phyloP scores from a whole-genome alignment of 2,329 filamentous ascomycete species.

The Fusarium papillatum region DNA sequence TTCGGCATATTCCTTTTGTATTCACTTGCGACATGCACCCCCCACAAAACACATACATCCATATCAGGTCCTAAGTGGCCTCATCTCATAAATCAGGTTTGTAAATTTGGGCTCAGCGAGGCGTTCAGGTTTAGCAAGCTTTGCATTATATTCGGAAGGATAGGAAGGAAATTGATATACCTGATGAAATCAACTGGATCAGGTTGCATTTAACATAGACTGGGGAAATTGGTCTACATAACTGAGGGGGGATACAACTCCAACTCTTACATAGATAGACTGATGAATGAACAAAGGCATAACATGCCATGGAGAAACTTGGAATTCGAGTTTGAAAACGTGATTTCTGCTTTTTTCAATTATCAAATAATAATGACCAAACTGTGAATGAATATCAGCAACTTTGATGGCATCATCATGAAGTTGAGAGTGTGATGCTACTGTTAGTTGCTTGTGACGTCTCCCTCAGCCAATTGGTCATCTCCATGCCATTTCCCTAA shows the following conservation, averaged over 20 bases:
- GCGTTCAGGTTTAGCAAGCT: conserved; percentile 37
- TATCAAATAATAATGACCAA: background rate
- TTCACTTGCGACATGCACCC: conserved; percentile 21
- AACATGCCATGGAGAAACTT: conserved; percentile 8
- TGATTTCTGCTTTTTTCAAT: background rate
- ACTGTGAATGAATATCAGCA: conserved; percentile 9
- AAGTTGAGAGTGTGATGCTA: conserved; percentile 19
- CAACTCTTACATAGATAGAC: conserved; percentile 23
- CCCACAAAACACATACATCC: conserved; percentile 11
- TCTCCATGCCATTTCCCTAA: conserved; percentile 1
- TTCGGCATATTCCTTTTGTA: conserved; percentile 12
- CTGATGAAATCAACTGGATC: conserved; percentile 6
- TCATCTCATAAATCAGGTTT: conserved; percentile 27
- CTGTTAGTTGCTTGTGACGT: conserved; percentile 16
- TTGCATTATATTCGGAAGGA: conserved; percentile 26
- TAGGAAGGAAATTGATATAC: background rate
- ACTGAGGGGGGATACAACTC: background rate
- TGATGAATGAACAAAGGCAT: conserved; percentile 22
- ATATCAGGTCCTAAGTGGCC: conserved; percentile 17
- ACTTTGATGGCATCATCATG: conserved; percentile 26
- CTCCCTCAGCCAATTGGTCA: conserved; percentile 35
- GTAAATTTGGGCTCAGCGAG: conserved; percentile 40
- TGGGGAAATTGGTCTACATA: conserved; percentile 12
- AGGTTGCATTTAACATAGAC: conserved; percentile 11
- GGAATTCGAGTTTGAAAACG: background rate